A percentile compares a stretch with the other conserved stretches of the same genome.
Conservation (phyloP, 495 filamentous ascomycete genomes). For the Aspergillus haitiensis region DNA sequence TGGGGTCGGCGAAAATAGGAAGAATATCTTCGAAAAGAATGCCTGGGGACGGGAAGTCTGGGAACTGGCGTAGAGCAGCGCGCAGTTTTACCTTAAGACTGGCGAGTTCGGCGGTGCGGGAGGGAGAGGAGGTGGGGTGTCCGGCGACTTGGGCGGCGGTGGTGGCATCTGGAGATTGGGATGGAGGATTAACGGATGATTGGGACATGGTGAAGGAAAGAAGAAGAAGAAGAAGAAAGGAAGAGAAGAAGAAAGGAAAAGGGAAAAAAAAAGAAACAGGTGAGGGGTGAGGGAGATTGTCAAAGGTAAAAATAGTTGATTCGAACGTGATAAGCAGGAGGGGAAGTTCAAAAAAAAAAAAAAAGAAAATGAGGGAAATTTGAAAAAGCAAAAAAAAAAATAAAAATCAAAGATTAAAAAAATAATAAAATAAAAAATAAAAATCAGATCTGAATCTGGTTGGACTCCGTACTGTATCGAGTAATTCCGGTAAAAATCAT, state of each 20-base stretch:
- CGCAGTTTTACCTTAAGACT: slow-evolving; percentile 81
- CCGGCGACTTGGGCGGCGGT: slow-evolving; percentile 49
- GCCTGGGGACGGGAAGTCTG: slow-evolving; percentile 91
- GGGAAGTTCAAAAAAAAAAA: slow-evolving; percentile 10
- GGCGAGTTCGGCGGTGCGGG: slow-evolving; percentile 86
- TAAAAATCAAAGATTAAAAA: slow-evolving; percentile 11
- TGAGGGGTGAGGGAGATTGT: slow-evolving; percentile 30
- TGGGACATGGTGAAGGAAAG: slow-evolving; percentile 57
- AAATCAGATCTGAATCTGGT: slow-evolving; percentile 14
- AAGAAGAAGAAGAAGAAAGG: slow-evolving; percentile 29
- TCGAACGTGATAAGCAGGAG: slow-evolving; percentile 35
- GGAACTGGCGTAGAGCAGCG: slow-evolving; percentile 68
- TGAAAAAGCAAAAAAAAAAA: slow-evolving; percentile 28
- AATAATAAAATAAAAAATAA: slow-evolving; percentile 6
- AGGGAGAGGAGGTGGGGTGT: slow-evolving; percentile 55
- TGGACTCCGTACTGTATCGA: slow-evolving; percentile 1
- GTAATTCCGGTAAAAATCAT: slow-evolving; percentile 5
- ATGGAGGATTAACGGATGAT: slow-evolving; percentile 35
- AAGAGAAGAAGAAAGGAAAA: slow-evolving; percentile 33
- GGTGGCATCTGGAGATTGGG: slow-evolving; percentile 44
- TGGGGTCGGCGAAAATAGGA: slow-evolving; percentile 84
- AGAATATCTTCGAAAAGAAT: slow-evolving; percentile 99
- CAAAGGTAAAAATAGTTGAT: slow-evolving; percentile 34
- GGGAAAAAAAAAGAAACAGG: slow-evolving; percentile 27
- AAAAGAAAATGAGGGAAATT: slow-evolving; percentile 10